These are phyloP conservation scores for Solanum megistacrolobum DNA, from an alignment of 257 asterid genomes.

Conservation along the genomic window DNA sequence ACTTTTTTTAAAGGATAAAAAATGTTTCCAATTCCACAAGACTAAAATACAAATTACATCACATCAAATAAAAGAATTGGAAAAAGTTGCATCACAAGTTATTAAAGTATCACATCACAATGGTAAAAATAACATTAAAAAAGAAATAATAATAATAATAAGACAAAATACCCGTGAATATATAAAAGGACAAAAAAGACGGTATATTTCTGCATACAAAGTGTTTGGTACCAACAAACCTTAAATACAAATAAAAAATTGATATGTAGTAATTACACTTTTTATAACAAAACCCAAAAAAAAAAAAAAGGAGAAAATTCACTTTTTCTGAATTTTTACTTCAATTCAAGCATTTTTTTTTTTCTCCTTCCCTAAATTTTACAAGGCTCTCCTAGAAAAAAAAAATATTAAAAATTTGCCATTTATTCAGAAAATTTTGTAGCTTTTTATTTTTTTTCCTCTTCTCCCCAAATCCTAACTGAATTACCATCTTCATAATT, in stretches of 20 bases:
- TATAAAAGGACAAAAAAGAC: neutral
- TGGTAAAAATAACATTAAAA: neutral
- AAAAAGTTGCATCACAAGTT: too few relatives aligned
- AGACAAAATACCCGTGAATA: neutral
- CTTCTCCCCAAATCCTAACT: neutral
- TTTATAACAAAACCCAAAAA: constrained; percentile 26
- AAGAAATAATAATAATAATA: neutral
- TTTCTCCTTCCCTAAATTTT: constrained; percentile 27
- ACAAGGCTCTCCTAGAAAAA: constrained; percentile 25
- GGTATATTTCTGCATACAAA: constrained; percentile 20
- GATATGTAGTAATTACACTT: constrained; percentile 65
- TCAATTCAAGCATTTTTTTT: constrained; percentile 21
- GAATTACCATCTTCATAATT: constrained; percentile 22
- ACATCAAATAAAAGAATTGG: neutral
- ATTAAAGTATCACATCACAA: neutral
- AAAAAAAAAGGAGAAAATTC: constrained; percentile 3
- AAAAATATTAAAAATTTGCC: constrained; percentile 11
- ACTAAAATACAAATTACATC: neutral
- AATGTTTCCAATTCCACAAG: neutral
- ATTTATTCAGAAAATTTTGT: constrained; percentile 7
- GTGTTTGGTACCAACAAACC: constrained; percentile 34
- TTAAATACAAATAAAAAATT: constrained; percentile 67
- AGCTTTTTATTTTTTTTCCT: neutral
- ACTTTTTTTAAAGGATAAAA: neutral
- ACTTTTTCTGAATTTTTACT: constrained; percentile 15